Conservation (phyloP, 495 filamentous ascomycete species). For the Lindgomyces ingoldianus region DNA sequence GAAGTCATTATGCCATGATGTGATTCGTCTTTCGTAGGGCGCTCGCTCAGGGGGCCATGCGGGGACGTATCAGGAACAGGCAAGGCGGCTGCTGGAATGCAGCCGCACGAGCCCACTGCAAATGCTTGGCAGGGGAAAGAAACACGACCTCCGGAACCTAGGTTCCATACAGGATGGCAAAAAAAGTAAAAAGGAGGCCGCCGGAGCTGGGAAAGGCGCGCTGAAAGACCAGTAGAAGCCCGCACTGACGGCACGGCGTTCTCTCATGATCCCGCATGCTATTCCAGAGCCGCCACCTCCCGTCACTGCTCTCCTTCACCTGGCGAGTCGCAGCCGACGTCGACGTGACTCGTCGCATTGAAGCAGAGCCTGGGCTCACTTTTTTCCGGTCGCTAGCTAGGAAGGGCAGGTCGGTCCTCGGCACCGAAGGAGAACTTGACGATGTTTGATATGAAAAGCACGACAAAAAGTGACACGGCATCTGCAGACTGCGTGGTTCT, state of each 20-base stretch:
- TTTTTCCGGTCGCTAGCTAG: constrained; percentile 4
- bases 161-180: not conserved
- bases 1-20: not conserved
- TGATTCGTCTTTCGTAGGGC: constrained; percentile 18
- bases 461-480: constrained; percentile 1
- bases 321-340: not conserved
- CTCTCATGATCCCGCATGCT: not conserved
- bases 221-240: constrained; percentile 11
- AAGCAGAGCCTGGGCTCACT: not conserved
- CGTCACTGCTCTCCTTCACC: not conserved
- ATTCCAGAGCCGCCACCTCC: not conserved
- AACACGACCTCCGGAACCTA: not conserved
- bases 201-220: not conserved
- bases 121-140: constrained; percentile 31
- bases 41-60: constrained; percentile 8
- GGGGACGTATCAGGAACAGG: constrained; percentile 31
- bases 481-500: constrained; percentile 1
- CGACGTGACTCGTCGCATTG: constrained; percentile 21
- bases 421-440: not conserved
- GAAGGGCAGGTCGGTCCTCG: not conserved
- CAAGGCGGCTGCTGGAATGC: constrained; percentile 12
- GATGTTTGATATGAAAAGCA: constrained; percentile 9
- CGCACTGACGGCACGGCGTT: not conserved
- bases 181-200: not conserved
- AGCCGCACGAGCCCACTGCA: constrained; percentile 1